These are phyloP conservation scores for Picea mariana DNA, from an alignment of 83 land plant species.

Conservation along the genomic window DNA sequence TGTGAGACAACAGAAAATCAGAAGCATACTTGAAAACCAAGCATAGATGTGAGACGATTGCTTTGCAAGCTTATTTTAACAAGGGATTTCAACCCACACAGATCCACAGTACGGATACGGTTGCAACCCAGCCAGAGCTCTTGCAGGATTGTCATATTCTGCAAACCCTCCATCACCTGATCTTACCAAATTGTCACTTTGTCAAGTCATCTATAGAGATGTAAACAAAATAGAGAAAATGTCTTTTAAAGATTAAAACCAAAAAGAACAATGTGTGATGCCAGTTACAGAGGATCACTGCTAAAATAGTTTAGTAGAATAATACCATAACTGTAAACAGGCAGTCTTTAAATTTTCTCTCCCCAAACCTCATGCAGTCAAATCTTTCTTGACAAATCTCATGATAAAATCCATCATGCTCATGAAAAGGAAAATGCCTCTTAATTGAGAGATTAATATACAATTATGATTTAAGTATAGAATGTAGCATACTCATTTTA, in stretches of 20 bases:
- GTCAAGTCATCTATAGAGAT: constrained; percentile 2
- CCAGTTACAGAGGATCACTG: not conserved
- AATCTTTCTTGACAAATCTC: constrained; percentile 11
- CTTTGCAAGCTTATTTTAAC: constrained; percentile 91
- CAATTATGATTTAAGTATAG: not conserved
- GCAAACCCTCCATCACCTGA: constrained; percentile 92
- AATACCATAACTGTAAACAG: not conserved
- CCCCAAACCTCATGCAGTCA: not conserved
- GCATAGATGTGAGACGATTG: constrained; percentile 90
- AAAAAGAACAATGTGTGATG: not conserved
- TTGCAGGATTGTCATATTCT: constrained; percentile 62
- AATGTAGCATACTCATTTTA: not conserved
- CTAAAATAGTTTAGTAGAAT: not conserved
- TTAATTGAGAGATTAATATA: not conserved
- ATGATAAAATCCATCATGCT: not conserved
- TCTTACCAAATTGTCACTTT: constrained; percentile 2
- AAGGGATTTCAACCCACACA: constrained; percentile 83
- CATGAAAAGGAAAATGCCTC: not conserved
- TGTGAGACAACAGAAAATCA: constrained; percentile 45
- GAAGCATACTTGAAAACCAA: constrained; percentile 75
- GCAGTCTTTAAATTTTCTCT: not conserved
- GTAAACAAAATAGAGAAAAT: not conserved
- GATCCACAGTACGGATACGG: constrained; percentile 72
- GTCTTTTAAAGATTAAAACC: not conserved
- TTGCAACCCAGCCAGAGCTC: constrained; percentile 97